Evolutionary conservation across 2,329 filamentous ascomycete species (phyloP).

Genomic region (Myriosclerotinia duriaeana): DNA sequence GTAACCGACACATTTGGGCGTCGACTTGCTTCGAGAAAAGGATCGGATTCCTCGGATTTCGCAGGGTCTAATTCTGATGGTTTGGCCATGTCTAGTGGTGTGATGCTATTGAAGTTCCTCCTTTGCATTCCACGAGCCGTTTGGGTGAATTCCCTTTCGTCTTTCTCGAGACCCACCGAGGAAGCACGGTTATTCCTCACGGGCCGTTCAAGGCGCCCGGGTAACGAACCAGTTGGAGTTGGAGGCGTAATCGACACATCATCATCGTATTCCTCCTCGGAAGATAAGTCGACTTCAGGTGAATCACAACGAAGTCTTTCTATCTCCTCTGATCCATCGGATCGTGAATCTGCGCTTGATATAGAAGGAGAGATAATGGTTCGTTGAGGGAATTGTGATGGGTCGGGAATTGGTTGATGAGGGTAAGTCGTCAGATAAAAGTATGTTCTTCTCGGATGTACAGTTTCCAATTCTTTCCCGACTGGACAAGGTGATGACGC

Average conservation of each 20-base stretch:
- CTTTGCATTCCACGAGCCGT: slow-evolving; percentile 78
- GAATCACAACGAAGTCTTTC: slow-evolving; percentile 52
- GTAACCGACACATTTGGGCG: slow-evolving; percentile 27
- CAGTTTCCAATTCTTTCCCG: slow-evolving; percentile 87
- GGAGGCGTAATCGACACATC: slow-evolving; percentile 62
- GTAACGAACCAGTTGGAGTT: slow-evolving; percentile 64
- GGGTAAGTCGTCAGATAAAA: slow-evolving; percentile 91
- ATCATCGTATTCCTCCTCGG: slow-evolving; percentile 74
- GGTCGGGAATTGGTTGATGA: slow-evolving; percentile 76
- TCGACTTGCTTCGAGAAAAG: slow-evolving; percentile 41
- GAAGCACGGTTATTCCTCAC: slow-evolving; percentile 68
- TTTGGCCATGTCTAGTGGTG: slow-evolving; percentile 41
- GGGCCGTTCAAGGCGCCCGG: slow-evolving; percentile 47
- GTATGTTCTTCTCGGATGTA: slow-evolving; percentile 92
- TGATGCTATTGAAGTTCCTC: slow-evolving; percentile 55
- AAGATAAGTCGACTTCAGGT: slow-evolving; percentile 88
- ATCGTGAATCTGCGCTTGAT: slow-evolving; percentile 65
- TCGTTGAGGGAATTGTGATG: slow-evolving; percentile 52
- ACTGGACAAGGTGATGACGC: slow-evolving; percentile 78
- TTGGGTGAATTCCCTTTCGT: slow-evolving; percentile 95
- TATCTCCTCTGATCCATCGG: slow-evolving; percentile 67
- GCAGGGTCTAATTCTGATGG: slow-evolving; percentile 27
- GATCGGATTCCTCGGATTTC: slow-evolving; percentile 34
- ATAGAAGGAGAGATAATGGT: slow-evolving; percentile 80
- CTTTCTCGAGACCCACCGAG: slow-evolving; percentile 86